phyloP scores from a whole-genome alignment of 208 protist genomes.

The Angomonas desouzai region DNA sequence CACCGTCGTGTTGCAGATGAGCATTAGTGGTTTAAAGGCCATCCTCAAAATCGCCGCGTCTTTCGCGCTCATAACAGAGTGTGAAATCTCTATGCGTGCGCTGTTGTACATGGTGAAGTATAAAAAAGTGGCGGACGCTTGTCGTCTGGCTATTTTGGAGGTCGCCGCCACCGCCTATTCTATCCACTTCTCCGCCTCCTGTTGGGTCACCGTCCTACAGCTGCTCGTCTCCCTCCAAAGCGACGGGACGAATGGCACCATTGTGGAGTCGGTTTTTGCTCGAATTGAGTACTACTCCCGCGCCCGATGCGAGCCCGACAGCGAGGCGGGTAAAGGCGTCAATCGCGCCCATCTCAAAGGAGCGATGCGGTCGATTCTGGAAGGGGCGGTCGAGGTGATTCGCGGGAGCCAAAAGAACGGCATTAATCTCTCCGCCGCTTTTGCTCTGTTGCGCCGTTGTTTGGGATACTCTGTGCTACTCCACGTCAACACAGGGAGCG shows the following conservation, averaged over 20 bases:
- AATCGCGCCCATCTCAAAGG: slow-evolving; percentile 7
- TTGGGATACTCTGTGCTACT: slow-evolving; percentile 71
- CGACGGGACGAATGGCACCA: slow-evolving; percentile 21
- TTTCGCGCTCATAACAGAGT: slow-evolving; percentile 79
- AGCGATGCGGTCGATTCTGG: slow-evolving; percentile 48
- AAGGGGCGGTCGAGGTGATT: slow-evolving; percentile 46
- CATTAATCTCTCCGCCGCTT: slow-evolving; percentile 36
- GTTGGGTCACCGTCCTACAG: slow-evolving; percentile 62
- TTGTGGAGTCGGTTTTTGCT: slow-evolving; percentile 58
- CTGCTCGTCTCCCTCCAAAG: slow-evolving; percentile 48
- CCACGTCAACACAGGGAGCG: slow-evolving; percentile 27
- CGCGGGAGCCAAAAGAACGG: slow-evolving; percentile 32
- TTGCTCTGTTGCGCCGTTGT: slow-evolving; percentile 53
- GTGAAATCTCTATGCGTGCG: slow-evolving; percentile 59
- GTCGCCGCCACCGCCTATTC: slow-evolving; percentile 62
- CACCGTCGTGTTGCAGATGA: slow-evolving; percentile 48
- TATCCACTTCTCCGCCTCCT: slow-evolving; percentile 64
- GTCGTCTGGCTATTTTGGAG: slow-evolving; percentile 49
- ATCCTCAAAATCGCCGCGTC: slow-evolving; percentile 64
- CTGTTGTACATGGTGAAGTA: slow-evolving; percentile 60
- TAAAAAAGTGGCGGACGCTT: slow-evolving; percentile 40
- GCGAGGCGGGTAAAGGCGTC: background rate
- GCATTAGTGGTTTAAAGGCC: slow-evolving; percentile 65
- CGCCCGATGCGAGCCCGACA: slow-evolving; percentile 19
- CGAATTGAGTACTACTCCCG: slow-evolving; percentile 73